Evolutionary conservation across 2,329 filamentous ascomycete species (phyloP), one percentile per base, ranked within the genome.

Genomic region (Drechmeria coniospora): DNA sequence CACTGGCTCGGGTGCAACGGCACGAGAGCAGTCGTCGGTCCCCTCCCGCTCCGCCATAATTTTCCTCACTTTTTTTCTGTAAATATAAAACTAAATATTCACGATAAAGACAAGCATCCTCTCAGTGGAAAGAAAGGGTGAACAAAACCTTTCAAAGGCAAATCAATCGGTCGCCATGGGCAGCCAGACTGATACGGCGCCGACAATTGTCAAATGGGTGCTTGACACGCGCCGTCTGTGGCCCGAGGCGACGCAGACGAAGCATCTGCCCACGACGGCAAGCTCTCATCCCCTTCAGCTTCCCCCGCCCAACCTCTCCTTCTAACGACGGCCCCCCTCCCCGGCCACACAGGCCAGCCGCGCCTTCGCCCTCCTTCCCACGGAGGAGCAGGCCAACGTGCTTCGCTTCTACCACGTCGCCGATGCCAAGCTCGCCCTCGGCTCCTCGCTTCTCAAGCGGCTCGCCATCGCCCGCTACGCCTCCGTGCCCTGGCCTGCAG

Each of bases 391-490:
- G 34, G 48, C 62, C 28, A 51, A 54, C 10, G 65, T 75, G 18
- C 59, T 74, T 7, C 60, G 60, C 32, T 81, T 71, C 54, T 68
- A 71, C 54, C 70, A 75, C 48, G 57, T 76, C 40, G 61, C 67
- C 44, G 80, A 86, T 52, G 79, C 79, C 29, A 79, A 78, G 46
- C 77, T 84, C 65, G 67, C 68, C 26, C 62, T 87, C 23, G 76
- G 56, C 15, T 86, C 79, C 12, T 67, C 74, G 23, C 64, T 87
- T 27, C 60, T 86, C 33, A 87, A 87, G 56, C 74, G 77, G 30
- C 64, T 74, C 39, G 73, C 68, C 43, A 67, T 84, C 37, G 61
- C 68, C 31, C 64, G 65, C 39, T 61, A 65, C 30, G 59, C 66
- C 34, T 52, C 52, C 29, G 57, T 77, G 13, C 57, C 72, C 8